phyloP scores from a whole-genome alignment of 352 stramenopile species.

The Phytophthora agathidicida region DNA sequence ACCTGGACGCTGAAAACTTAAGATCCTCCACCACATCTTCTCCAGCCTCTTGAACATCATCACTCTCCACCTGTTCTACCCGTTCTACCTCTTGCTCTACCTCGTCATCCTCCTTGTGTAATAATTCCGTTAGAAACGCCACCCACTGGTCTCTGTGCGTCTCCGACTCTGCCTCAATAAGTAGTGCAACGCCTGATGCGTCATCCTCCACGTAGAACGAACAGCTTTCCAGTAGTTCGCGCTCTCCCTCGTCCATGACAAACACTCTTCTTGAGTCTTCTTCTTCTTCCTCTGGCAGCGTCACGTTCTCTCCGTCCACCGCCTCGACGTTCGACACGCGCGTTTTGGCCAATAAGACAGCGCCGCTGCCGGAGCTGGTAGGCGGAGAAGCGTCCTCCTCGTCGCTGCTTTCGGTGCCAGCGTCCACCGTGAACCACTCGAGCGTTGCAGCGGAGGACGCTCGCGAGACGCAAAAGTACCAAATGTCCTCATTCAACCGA shows the following conservation, averaged over 20 bases:
- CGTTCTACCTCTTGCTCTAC: conserved; percentile 4
- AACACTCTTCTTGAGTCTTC: conserved; percentile 15
- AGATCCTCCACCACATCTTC: conserved; percentile 29
- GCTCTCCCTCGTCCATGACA: conserved; percentile 24
- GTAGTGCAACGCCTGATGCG: conserved; percentile 8
- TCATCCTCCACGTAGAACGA: conserved; percentile 59
- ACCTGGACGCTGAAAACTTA: conserved; percentile 25
- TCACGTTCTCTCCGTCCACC: conserved; percentile 42
- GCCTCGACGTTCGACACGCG: conserved; percentile 49
- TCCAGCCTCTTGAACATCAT: conserved; percentile 9
- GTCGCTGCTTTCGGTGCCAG: conserved; percentile 36
- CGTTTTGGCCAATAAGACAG: conserved; percentile 39
- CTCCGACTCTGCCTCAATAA: conserved; percentile 37
- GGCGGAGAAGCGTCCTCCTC: conserved; percentile 19
- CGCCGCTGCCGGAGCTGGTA: conserved; percentile 12
- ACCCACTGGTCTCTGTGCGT: conserved; percentile 42
- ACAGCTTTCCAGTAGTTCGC: conserved; percentile 40
- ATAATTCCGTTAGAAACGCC: conserved; percentile 22
- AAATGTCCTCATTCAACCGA: conserved; percentile 45
- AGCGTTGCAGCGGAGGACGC: conserved; percentile 24
- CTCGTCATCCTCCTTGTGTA: conserved; percentile 1
- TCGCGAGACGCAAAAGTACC: conserved; percentile 52
- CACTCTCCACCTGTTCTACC: conserved; percentile 2
- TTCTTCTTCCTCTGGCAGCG: conserved; percentile 15
- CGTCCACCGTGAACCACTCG: conserved; percentile 50